phyloP scores from a whole-genome alignment of 495 filamentous ascomycete species.

The Pyrenopolyporus hunteri region DNA sequence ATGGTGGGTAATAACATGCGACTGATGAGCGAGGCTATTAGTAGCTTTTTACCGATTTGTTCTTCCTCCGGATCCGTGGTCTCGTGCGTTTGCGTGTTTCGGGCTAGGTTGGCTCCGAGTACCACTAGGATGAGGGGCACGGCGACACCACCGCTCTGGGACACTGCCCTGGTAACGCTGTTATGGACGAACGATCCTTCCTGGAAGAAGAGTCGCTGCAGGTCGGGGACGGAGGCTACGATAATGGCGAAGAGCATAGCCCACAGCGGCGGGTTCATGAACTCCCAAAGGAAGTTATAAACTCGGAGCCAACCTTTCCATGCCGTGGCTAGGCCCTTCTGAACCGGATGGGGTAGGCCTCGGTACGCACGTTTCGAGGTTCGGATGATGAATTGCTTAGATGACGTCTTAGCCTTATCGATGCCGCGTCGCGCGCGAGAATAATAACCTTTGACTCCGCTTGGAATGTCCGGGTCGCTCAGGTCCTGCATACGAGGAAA shows the following conservation, averaged over 20 bases:
- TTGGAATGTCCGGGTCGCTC: conserved; percentile 43
- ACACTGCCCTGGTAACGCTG: conserved; percentile 86
- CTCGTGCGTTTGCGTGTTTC: conserved; percentile 69
- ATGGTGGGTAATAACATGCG: conserved; percentile 92
- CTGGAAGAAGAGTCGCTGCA: conserved; percentile 86
- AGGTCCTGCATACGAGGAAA: conserved; percentile 51
- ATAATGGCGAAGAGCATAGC: conserved; percentile 90
- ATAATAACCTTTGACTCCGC: conserved; percentile 43
- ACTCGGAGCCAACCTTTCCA: conserved; percentile 57
- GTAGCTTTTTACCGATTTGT: conserved; percentile 70
- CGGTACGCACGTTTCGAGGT: conserved; percentile 34
- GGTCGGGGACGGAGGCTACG: conserved; percentile 84
- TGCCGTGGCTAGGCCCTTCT: conserved; percentile 57
- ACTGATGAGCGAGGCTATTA: conserved; percentile 82
- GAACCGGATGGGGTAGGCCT: conserved; percentile 63
- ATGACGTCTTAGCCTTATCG: conserved; percentile 41
- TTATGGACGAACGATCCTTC: conserved; percentile 91
- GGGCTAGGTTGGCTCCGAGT: conserved; percentile 87
- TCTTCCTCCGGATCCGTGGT: conserved; percentile 69
- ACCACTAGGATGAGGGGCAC: conserved; percentile 97
- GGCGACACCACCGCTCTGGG: conserved; percentile 85
- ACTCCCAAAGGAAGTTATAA: conserved; percentile 74
- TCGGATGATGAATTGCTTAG: conserved; percentile 42
- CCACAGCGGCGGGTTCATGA: conserved; percentile 99
- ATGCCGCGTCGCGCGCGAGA: conserved; percentile 32